phyloP scores from a whole-genome alignment of 305 asterid species.

The Solanum hybrid region DNA sequence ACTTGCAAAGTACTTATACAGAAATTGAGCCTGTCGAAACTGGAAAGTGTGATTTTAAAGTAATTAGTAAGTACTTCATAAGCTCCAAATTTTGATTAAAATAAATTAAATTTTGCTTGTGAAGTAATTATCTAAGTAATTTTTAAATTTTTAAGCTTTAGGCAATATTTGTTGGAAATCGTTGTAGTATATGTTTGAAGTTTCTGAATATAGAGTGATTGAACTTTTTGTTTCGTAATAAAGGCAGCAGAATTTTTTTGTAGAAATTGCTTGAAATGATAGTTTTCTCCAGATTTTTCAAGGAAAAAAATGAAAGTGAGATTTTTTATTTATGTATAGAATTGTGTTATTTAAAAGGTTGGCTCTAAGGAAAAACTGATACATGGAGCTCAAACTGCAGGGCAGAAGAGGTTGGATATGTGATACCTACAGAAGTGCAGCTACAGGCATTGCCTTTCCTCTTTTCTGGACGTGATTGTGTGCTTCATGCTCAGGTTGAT shows the following conservation, averaged over 20 bases:
- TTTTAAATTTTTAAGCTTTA: background rate
- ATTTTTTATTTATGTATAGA: background rate
- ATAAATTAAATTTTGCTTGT: background rate
- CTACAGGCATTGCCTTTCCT: slow-evolving; percentile 61
- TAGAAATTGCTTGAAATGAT: background rate
- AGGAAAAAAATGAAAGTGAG: background rate
- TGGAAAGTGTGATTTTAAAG: background rate
- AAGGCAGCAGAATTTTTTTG: background rate
- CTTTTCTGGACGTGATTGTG: slow-evolving; percentile 70
- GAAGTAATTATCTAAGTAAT: background rate
- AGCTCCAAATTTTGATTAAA: background rate
- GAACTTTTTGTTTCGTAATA: background rate
- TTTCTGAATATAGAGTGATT: background rate
- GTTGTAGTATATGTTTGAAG: background rate
- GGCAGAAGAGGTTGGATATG: slow-evolving; percentile 77
- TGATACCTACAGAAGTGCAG: slow-evolving; percentile 66
- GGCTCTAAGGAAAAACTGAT: background rate
- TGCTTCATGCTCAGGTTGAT: slow-evolving; percentile 91
- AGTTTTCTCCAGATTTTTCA: background rate
- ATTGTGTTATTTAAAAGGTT: background rate
- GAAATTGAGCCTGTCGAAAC: background rate
- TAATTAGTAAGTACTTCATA: background rate
- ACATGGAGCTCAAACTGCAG: slow-evolving; percentile 29
- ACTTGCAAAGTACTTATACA: background rate
- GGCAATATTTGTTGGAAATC: background rate